Percentiles rank a stretch among this genome's conserved stretches.
Conservation (phyloP, 768 basidiomycete species). For the Hypholoma fasciculare region DNA sequence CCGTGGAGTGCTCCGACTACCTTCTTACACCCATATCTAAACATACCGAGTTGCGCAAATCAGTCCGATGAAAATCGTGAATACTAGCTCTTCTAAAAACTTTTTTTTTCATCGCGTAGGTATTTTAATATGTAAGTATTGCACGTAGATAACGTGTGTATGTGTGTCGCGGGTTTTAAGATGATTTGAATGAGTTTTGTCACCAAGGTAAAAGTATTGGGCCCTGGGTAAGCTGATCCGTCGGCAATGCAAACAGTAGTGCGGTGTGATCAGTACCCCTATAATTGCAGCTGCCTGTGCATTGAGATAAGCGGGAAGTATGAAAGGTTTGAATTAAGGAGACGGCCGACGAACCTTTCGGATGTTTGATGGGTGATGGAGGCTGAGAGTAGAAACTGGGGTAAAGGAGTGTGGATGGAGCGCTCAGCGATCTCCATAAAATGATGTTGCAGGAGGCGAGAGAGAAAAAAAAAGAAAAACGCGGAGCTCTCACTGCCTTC, state of each 20-base stretch:
- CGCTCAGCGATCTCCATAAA: neutral
- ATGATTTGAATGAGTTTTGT: neutral
- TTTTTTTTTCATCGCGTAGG: neutral
- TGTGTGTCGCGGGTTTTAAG: constrained; percentile 10
- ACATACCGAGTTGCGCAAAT: too few species aligned
- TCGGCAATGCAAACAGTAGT: neutral
- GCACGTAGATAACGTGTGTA: neutral
- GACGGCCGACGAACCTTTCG: constrained; percentile 1
- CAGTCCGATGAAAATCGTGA: neutral
- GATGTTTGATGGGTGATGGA: neutral
- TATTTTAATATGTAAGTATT: neutral
- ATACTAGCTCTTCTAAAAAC: neutral
- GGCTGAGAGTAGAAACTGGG: neutral
- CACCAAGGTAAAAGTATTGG: neutral
- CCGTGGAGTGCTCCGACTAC: neutral
- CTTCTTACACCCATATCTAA: neutral
- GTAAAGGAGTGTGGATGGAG: neutral
- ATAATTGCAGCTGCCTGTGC: neutral
- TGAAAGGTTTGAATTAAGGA: neutral
- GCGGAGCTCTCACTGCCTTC: constrained; percentile 6
- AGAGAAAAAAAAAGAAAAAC: neutral
- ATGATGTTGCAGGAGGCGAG: neutral
- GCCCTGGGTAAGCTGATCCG: neutral
- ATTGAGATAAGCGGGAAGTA: neutral
- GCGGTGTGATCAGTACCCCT: neutral